A percentile compares a stretch with the other conserved stretches of the same genome.
Conservation (phyloP, 352 stramenopile species). For the Globisporangium acanthophoron region DNA sequence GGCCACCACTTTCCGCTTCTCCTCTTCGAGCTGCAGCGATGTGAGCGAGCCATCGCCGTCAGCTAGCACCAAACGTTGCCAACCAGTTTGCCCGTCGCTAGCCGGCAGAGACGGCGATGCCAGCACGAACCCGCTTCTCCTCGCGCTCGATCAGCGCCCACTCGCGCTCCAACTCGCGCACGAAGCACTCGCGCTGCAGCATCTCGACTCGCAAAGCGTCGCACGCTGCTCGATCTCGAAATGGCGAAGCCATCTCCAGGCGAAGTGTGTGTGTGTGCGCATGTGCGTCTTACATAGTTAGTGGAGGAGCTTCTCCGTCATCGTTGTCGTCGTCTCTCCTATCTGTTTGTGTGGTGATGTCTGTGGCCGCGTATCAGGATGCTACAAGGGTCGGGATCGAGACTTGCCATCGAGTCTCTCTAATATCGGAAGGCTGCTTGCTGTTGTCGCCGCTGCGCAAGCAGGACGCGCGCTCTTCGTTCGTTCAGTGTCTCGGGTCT, state of each 20-base stretch:
- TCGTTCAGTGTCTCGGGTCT: not conserved
- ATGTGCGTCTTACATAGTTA: too few species aligned
- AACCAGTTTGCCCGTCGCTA: not conserved
- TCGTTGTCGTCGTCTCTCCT: too few species aligned
- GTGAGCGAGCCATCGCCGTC: not conserved
- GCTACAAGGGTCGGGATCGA: not conserved
- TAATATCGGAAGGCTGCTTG: not conserved
- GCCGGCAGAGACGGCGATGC: not conserved
- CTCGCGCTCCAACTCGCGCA: slow-evolving; percentile 57
- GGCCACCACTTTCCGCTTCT: slow-evolving; percentile 70
- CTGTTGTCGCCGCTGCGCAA: too few species aligned
- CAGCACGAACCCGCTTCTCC: slow-evolving; percentile 46
- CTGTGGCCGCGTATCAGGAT: not conserved
- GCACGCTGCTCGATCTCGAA: not conserved
- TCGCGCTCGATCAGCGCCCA: slow-evolving; percentile 48
- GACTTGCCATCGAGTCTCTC: not conserved
- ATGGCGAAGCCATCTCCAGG: too few species aligned
- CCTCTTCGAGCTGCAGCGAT: slow-evolving; percentile 40
- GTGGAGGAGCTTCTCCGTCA: not conserved
- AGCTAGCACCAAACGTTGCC: not conserved
- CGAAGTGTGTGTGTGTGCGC: too few species aligned
- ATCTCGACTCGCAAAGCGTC: slow-evolving; percentile 12
- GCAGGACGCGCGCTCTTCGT: not conserved
- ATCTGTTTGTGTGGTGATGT: too few species aligned
- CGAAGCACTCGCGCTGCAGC: slow-evolving; percentile 46